phyloP scores from a whole-genome alignment of 805 yeast species.

The Wickerhamiella allomyrinae region DNA sequence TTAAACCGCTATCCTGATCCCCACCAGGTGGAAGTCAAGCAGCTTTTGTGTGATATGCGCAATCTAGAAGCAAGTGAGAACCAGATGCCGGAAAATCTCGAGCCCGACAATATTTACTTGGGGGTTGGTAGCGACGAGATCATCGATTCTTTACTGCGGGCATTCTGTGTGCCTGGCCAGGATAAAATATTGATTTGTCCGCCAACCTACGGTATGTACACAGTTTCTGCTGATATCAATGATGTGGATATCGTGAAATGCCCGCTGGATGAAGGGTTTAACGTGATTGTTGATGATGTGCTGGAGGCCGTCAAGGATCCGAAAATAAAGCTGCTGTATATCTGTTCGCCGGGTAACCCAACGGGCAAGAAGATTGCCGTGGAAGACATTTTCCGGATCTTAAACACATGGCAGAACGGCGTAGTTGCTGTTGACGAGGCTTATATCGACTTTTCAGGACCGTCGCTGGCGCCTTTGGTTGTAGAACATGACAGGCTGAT shows the following conservation, averaged over 20 bases:
- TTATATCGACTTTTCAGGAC: slow-evolving; percentile 74
- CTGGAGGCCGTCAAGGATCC: slow-evolving; percentile 43
- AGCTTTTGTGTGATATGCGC: slow-evolving; percentile 56
- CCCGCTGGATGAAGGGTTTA: slow-evolving; percentile 46
- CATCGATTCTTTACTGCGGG: slow-evolving; percentile 76
- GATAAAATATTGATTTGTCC: slow-evolving; percentile 81
- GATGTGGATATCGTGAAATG: slow-evolving; percentile 68
- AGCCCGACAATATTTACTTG: slow-evolving; percentile 61
- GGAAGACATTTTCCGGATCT: slow-evolving; percentile 33
- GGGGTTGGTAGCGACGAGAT: slow-evolving; percentile 98
- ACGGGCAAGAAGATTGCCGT: slow-evolving; percentile 55
- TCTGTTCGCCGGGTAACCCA: slow-evolving; percentile 96
- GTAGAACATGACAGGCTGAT: slow-evolving; percentile 70
- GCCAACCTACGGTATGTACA: slow-evolving; percentile 96
- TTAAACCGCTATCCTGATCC: slow-evolving; percentile 95
- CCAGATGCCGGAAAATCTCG: slow-evolving; percentile 22
- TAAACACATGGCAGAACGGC: slow-evolving; percentile 53
- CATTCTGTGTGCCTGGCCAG: slow-evolving; percentile 65
- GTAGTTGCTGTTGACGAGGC: slow-evolving; percentile 83
- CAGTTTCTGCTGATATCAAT: slow-evolving; percentile 78
- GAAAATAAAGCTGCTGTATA: slow-evolving; percentile 55
- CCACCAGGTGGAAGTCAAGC: slow-evolving; percentile 68
- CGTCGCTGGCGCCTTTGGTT: slow-evolving; percentile 65
- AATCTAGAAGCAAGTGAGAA: slow-evolving; percentile 32
- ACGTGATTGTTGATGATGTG: slow-evolving; percentile 44